Base-by-base conservation (phyloP, 495 filamentous ascomycete species). In the Parachaetomium inaequale region DNA sequence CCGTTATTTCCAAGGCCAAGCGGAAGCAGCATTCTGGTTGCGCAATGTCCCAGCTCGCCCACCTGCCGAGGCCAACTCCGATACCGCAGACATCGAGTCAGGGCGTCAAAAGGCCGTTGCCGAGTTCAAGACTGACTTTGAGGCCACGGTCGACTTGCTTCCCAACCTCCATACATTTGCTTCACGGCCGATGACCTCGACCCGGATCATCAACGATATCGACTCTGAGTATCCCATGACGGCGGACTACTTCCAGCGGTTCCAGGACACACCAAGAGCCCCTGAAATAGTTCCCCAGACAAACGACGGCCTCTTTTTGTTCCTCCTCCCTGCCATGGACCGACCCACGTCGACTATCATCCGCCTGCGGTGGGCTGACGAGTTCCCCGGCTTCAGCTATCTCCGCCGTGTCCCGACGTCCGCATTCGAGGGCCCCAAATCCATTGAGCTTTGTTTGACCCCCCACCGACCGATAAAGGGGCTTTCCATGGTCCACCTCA, bases 271-370 rank as follows among this genome's bases (percentile, higher is more conserved):
- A n/a, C n/a, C n/a, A n/a, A n/a, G n/a, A n/a, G n/a, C n/a, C n/a
- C n/a, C 38, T 40, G 3, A 12, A 53, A 17, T 40, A 15, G n/a
- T n/a, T n/a, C n/a, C n/a, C 36, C 5, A 40, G 36, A 34, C 54
- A 2, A 58, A 58, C 54, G 61, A 63, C 36, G 61, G 61, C n/a
- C 55, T 63, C 1, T 58, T 63, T 17, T 23, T 63, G 45, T 63
- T 63, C 23, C 47, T 63, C 45, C 4, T 53, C 17, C 61, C 61
- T 10, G 32, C 61, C 46, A 63, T 63, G 54, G 46, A 14, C 7
- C 61, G 61, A 14, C 25, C 54, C 12, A 19, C 23, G 0, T 63
- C 61, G 3, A 52, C 55, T 17, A n/a, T 63, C 25, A 52, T 14
- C 7, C 52, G 54, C 4, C 53, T 63, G 34, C 61, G 61, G 10